Conservation (phyloP, 495 filamentous ascomycete species). For the Hypomontagnella submonticulosa region DNA sequence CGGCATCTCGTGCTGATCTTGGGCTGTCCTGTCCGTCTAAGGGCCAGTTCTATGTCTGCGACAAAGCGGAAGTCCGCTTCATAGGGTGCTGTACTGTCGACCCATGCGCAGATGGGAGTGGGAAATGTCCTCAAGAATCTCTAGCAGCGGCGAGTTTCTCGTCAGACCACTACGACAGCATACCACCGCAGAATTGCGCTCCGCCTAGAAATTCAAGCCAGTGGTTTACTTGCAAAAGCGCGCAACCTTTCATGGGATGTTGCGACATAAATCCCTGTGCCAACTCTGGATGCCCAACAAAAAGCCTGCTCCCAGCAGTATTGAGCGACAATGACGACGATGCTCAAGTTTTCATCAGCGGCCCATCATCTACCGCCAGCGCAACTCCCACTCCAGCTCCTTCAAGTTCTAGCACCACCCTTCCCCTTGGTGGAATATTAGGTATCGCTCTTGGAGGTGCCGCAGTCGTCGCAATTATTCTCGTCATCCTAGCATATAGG, state of each 20-base stretch:
- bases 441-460: slow-evolving; percentile 37
- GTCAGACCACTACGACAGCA: slow-evolving; percentile 34
- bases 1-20: slow-evolving; percentile 27
- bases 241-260: slow-evolving; percentile 40
- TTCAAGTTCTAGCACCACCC: slow-evolving; percentile 9
- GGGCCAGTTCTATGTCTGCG: slow-evolving; percentile 41
- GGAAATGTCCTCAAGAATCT: slow-evolving; percentile 26
- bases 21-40: slow-evolving; percentile 37
- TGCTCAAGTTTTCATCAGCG: slow-evolving; percentile 32
- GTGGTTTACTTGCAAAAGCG: slow-evolving; percentile 39
- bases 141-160: slow-evolving; percentile 33
- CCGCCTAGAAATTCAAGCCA: slow-evolving; percentile 18
- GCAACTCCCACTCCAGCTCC: slow-evolving; percentile 24
- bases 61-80: slow-evolving; percentile 32
- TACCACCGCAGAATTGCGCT: slow-evolving; percentile 33
- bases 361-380: neutral
- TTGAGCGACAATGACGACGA: slow-evolving; percentile 23
- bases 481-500: slow-evolving; percentile 33
- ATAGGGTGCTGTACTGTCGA: slow-evolving; percentile 40
- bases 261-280: slow-evolving; percentile 29
- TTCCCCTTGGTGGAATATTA: slow-evolving; percentile 33
- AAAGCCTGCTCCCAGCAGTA: slow-evolving; percentile 32
- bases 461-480: slow-evolving; percentile 29
- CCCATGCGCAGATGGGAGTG: slow-evolving; percentile 42
- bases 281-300: slow-evolving; percentile 39